phyloP scores from a whole-genome alignment of 805 yeast species.

The Saccharomycopsis vini region DNA sequence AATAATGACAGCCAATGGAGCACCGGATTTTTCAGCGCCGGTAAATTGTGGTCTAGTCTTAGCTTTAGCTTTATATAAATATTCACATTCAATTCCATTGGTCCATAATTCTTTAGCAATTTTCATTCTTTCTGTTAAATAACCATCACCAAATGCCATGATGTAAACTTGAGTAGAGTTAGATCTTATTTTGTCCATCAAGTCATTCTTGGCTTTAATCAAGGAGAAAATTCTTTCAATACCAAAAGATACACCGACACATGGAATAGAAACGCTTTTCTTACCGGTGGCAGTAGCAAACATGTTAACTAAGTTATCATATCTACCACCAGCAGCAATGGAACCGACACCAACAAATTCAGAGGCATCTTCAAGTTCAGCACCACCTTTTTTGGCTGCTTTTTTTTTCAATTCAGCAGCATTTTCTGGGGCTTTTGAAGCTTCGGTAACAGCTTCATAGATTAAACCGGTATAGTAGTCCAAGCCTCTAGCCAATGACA shows the following conservation, averaged over 20 bases:
- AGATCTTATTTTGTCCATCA: conserved; percentile 59
- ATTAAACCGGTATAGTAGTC: conserved; percentile 97
- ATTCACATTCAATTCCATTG: conserved; percentile 85
- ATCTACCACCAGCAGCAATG: conserved; percentile 98
- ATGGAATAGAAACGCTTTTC: conserved; percentile 74
- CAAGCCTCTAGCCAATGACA: conserved; percentile 93
- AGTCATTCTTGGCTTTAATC: conserved; percentile 64
- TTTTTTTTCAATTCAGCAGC: conserved; percentile 58
- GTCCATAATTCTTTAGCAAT: conserved; percentile 79
- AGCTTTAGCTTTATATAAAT: conserved; percentile 84
- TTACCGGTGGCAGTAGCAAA: conserved; percentile 77
- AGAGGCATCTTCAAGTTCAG: conserved; percentile 81
- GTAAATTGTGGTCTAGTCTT: conserved; percentile 95
- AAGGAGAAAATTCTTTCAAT: conserved; percentile 90
- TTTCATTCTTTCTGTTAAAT: conserved; percentile 83
- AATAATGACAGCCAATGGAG: conserved; percentile 81
- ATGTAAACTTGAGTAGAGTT: conserved; percentile 87
- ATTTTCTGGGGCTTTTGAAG: conserved; percentile 89
- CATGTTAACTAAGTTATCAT: conserved; percentile 95
- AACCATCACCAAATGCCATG: conserved; percentile 99
- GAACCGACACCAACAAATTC: conserved; percentile 98
- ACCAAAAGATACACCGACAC: conserved; percentile 96
- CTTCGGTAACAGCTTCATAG: conserved; percentile 91
- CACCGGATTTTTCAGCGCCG: conserved; percentile 92
- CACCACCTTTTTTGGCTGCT: conserved; percentile 66